Evolutionary conservation across 1,139 yeast species (phyloP).

Genomic region (Chernovozyma sophiae-reginae): DNA sequence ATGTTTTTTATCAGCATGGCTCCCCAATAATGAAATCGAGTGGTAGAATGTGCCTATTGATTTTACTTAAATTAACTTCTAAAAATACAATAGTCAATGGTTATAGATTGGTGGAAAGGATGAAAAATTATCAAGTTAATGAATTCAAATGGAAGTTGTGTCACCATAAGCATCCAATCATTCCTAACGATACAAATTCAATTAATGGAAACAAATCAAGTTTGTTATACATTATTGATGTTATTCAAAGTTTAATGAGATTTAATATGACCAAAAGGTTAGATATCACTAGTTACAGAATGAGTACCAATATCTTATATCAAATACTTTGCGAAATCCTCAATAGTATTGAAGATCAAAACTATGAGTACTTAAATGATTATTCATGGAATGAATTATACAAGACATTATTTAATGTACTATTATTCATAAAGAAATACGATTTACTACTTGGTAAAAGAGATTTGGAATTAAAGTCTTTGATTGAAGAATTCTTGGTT

Average conservation of each 20-base stretch:
- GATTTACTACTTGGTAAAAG: conserved; percentile 9
- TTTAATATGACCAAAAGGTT: conserved; percentile 37
- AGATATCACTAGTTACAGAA: conserved; percentile 25
- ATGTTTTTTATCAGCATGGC: conserved; percentile 34
- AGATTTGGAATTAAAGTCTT: conserved; percentile 12
- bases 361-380: conserved; percentile 6
- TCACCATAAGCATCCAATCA: conserved; percentile 35
- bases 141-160: conserved; percentile 42
- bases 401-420: conserved; percentile 22
- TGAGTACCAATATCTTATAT: conserved; percentile 22
- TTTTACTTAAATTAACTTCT: conserved; percentile 22
- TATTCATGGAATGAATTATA: conserved; percentile 31
- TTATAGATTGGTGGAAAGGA: conserved; percentile 9
- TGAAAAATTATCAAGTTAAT: conserved; percentile 24
- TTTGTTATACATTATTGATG: conserved; percentile 35
- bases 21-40: conserved; percentile 19
- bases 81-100: conserved; percentile 8
- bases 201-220: conserved; percentile 26
- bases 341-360: conserved; percentile 3
- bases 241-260: conserved; percentile 32
- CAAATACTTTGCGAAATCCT: conserved; percentile 16
- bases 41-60: conserved; percentile 21
- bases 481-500: conserved; percentile 25
- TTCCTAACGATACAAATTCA: conserved; percentile 20
- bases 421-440: conserved; percentile 24